Evolutionary conservation across 257 asterid species (phyloP), one percentile per base, ranked within the genome.

Genomic region (Forsythia viridissima): DNA sequence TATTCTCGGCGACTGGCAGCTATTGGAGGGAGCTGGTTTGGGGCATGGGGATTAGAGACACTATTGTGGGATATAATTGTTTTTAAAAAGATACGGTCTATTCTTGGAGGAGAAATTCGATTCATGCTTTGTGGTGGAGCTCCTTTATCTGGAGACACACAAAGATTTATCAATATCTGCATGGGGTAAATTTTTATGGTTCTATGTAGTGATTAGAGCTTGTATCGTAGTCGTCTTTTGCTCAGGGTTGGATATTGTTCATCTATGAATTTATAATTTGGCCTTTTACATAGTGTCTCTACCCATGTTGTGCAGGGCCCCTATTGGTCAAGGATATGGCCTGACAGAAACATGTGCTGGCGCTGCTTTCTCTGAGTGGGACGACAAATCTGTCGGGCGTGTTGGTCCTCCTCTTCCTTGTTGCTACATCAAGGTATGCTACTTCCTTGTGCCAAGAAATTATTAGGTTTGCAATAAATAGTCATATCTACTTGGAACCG

Each of bases 71-170:
- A 92, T 79, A 78, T 78, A 37, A 73, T 94, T 77, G 79, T 94
- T 59, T 94, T 91, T 72, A 87, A 89, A 75, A 92, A 85, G 87
- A 92, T 92, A 84, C 84, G 86, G 77, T 87, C 94, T 41, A 67
- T 92, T 65, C 97, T 94, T 85, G 98, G 97, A 76, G 97, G 98
- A 79, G 86, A 91, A 81, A 92, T 92, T 75, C 89, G 98, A 55
- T 90, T 92, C 82, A 92, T 94, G 97, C 98, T 94, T 80, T 92
- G 97, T 65, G 98, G 98, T n/a, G 97, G 98, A 83, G 98, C 98
- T 86, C 97, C 98, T 87, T 80, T 94, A 82, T 90, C 98, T 48
- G 94, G 95, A 57, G 97, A 94, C 88, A 84, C 96, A 57, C 98
- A 94, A 85, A 84, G 98, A 87, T 94, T 94, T 75, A 92, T 94